Conservation (phyloP, 2,329 filamentous ascomycete species). For the Aspergillus calidoustus region DNA sequence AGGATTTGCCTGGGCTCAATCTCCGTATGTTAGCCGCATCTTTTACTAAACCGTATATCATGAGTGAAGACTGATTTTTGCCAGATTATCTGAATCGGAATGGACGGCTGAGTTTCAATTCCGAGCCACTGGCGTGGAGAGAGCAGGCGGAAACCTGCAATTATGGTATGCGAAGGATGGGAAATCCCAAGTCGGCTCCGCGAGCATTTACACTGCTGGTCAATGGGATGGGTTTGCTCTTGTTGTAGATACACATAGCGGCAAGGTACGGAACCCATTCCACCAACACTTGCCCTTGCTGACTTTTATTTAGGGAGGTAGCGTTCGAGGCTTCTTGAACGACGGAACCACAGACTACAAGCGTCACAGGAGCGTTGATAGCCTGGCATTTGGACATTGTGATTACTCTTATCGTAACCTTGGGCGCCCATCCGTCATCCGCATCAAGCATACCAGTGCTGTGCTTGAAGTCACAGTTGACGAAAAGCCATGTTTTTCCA, state of each 20-base stretch:
- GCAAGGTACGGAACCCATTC: slow-evolving; percentile 52
- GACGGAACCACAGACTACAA: slow-evolving; percentile 83
- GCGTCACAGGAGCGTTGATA: slow-evolving; percentile 75
- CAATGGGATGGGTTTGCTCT: slow-evolving; percentile 90
- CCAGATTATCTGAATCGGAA: slow-evolving; percentile 57
- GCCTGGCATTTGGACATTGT: slow-evolving; percentile 91
- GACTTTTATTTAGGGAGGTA: slow-evolving; percentile 62
- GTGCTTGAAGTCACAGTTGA: slow-evolving; percentile 81
- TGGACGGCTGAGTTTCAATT: slow-evolving; percentile 90
- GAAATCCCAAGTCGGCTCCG: slow-evolving; percentile 65
- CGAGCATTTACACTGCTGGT: slow-evolving; percentile 81
- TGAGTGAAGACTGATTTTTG: slow-evolving; percentile 16
- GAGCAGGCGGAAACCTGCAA: slow-evolving; percentile 86
- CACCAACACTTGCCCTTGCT: slow-evolving; percentile 1
- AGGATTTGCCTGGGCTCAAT: slow-evolving; percentile 79
- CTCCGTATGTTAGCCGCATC: slow-evolving; percentile 41
- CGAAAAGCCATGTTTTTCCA: slow-evolving; percentile 80
- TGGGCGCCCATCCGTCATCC: slow-evolving; percentile 79
- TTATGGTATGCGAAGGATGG: slow-evolving; percentile 85
- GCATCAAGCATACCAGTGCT: slow-evolving; percentile 68
- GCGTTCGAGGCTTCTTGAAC: slow-evolving; percentile 90
- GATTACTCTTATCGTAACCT: slow-evolving; percentile 89
- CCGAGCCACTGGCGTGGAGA: slow-evolving; percentile 81
- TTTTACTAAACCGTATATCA: not conserved
- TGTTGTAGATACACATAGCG: slow-evolving; percentile 82